A percentile compares a stretch with the other conserved stretches of the same genome.
phyloP scores from a whole-genome alignment of 495 filamentous ascomycete genomes.

The Usnea hakonensis region DNA sequence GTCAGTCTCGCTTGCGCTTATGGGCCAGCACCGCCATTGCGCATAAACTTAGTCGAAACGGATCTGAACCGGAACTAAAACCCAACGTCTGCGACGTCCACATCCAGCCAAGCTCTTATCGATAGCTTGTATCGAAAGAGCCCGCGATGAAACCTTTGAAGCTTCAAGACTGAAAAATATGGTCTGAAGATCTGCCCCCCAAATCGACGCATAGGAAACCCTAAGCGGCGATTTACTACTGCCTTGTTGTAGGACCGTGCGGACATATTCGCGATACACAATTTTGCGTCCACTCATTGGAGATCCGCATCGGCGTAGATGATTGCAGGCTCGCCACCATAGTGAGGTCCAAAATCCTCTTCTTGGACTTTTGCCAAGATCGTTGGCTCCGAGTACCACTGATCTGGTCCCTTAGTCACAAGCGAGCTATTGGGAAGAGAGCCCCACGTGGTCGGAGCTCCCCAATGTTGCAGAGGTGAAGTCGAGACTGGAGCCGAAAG shows the following conservation, averaged over 20 bases:
- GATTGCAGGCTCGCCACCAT: constrained; percentile 19
- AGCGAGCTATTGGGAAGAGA: constrained; percentile 19
- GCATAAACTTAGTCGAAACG: constrained; percentile 17
- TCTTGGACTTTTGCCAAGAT: constrained; percentile 25
- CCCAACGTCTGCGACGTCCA: constrained; percentile 1
- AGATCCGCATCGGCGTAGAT: constrained; percentile 15
- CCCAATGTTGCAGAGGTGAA: constrained; percentile 19
- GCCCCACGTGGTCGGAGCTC: constrained; percentile 13
- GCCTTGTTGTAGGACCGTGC: constrained; percentile 3
- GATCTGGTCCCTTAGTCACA: constrained; percentile 23
- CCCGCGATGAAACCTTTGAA: constrained; percentile 9
- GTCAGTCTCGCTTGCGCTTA: constrained; percentile 3
- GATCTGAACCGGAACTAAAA: constrained; percentile 7
- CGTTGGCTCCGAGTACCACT: constrained; percentile 24
- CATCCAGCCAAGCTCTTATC: constrained; percentile 3
- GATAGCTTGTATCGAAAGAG: constrained; percentile 1
- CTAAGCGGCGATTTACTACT: constrained; percentile 3
- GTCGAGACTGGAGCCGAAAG: constrained; percentile 20
- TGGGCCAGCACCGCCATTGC: not conserved
- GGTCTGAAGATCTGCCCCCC: not conserved
- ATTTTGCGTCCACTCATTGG: constrained; percentile 1
- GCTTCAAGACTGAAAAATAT: constrained; percentile 1
- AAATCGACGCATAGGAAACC: not conserved
- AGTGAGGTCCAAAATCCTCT: constrained; percentile 22
- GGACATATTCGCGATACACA: not conserved